Evolutionary conservation across 2,329 filamentous ascomycete species (phyloP).

Genomic region (Aspergillus terreus): DNA sequence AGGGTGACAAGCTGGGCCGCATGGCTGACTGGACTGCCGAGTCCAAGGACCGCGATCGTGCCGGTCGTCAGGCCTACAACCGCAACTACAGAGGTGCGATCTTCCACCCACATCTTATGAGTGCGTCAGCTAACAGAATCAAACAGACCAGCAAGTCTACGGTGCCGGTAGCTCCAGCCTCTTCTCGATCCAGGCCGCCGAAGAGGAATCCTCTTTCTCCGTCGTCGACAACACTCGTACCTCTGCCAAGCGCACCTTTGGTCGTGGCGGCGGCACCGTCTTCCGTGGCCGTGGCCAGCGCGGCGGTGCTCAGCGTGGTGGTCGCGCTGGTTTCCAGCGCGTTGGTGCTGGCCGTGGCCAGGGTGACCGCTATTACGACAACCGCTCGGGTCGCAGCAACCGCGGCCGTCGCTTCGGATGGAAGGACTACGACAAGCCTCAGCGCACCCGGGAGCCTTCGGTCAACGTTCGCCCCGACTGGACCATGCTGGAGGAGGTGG

Average conservation of each 20-base stretch:
- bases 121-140: background rate
- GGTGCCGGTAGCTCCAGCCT: slow-evolving; percentile 80
- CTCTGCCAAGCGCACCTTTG: slow-evolving; percentile 76
- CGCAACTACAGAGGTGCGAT: slow-evolving; percentile 81
- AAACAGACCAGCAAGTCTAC: slow-evolving; percentile 88
- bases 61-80: slow-evolving; percentile 84
- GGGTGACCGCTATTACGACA: slow-evolving; percentile 65
- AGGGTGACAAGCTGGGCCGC: slow-evolving; percentile 96
- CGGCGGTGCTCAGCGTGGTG: slow-evolving; percentile 71
- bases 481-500: slow-evolving; percentile 95
- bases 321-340: slow-evolving; percentile 69
- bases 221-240: slow-evolving; percentile 94
- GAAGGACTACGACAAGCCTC: slow-evolving; percentile 98
- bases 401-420: slow-evolving; percentile 87
- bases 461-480: slow-evolving; percentile 96
- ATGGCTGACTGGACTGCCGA: slow-evolving; percentile 98
- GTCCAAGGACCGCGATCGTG: slow-evolving; percentile 69
- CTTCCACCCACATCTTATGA: background rate
- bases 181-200: slow-evolving; percentile 86
- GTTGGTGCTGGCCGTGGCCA: slow-evolving; percentile 67
- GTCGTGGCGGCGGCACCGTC: slow-evolving; percentile 81
- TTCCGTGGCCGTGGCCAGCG: slow-evolving; percentile 76
- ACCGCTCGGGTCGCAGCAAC: slow-evolving; percentile 64
- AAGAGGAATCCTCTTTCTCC: slow-evolving; percentile 97
- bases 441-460: slow-evolving; percentile 91